A percentile compares a stretch with the other conserved stretches of the same genome.
These are phyloP conservation scores for Exophiala calicioides DNA, from an alignment of 2,329 filamentous ascomycete genomes.

Conservation along the genomic window DNA sequence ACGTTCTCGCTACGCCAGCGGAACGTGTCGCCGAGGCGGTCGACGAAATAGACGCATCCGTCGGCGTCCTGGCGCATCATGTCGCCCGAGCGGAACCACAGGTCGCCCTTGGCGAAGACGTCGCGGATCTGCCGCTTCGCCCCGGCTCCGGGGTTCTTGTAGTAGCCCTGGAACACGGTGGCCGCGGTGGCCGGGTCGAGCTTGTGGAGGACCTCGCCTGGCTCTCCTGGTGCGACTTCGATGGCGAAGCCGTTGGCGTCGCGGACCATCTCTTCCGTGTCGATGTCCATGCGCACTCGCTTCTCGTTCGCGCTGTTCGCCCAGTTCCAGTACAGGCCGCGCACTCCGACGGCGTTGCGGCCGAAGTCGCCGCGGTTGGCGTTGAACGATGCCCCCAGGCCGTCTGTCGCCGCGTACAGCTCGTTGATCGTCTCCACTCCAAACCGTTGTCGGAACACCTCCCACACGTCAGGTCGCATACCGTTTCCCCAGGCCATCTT, in stretches of 20 bases:
- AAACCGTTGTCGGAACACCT: constrained; percentile 44
- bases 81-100: constrained; percentile 81
- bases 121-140: constrained; percentile 71
- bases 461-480: constrained; percentile 52
- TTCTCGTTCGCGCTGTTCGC: constrained; percentile 58
- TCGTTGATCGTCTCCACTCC: constrained; percentile 60
- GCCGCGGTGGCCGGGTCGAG: constrained; percentile 45
- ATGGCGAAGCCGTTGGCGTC: constrained; percentile 69
- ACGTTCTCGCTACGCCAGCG: constrained; percentile 75
- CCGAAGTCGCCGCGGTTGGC: constrained; percentile 62
- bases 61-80: constrained; percentile 70
- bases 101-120: constrained; percentile 75
- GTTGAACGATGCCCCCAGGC: constrained; percentile 65
- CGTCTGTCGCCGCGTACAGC: constrained; percentile 78
- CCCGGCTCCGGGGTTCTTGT: constrained; percentile 70
- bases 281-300: constrained; percentile 68
- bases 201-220: constrained; percentile 73
- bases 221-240: constrained; percentile 63
- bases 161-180: constrained; percentile 77
- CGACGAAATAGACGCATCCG: constrained; percentile 75
- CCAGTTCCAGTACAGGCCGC: constrained; percentile 62
- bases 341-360: constrained; percentile 67
- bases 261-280: constrained; percentile 65
- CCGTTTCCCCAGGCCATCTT: constrained; percentile 51
- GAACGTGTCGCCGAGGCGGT: constrained; percentile 60